phyloP scores from a whole-genome alignment of 2,329 filamentous ascomycete species.

The Colletotrichum sp. region DNA sequence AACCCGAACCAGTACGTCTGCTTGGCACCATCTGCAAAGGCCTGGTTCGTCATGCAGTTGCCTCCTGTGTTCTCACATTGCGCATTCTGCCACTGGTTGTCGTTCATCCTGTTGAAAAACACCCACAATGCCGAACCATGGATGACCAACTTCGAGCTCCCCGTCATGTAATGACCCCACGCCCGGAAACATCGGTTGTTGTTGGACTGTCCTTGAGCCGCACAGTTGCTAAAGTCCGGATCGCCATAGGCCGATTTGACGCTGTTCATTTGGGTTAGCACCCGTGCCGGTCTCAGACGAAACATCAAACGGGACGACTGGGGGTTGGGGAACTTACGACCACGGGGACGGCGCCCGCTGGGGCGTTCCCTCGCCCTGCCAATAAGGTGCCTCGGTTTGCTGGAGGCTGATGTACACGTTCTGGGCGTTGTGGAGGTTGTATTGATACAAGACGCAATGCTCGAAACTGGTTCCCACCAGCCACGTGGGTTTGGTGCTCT shows the following conservation, averaged over 20 bases:
- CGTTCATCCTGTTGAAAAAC: conserved; percentile 37
- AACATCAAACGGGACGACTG: conserved; percentile 24
- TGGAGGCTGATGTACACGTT: conserved; percentile 49
- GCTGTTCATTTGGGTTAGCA: conserved; percentile 16
- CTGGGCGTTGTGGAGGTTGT: conserved; percentile 49
- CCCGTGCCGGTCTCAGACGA: conserved; percentile 31
- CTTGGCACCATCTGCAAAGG: conserved; percentile 27
- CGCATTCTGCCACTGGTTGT: conserved; percentile 25
- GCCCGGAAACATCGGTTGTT: conserved; percentile 32
- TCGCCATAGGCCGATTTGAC: conserved; percentile 24
- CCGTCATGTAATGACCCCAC: conserved; percentile 25
- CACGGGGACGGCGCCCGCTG: conserved; percentile 43
- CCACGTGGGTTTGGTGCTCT: conserved; percentile 56
- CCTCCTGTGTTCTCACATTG: conserved; percentile 25
- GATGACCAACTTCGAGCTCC: conserved; percentile 30
- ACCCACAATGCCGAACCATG: conserved; percentile 38
- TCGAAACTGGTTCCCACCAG: conserved; percentile 57
- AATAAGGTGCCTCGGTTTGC: conserved; percentile 53
- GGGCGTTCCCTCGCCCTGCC: conserved; percentile 35
- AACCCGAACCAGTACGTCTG: conserved; percentile 31
- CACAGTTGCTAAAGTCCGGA: conserved; percentile 25
- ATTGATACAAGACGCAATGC: conserved; percentile 57
- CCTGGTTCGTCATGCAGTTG: conserved; percentile 28
- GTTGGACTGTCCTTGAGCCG: conserved; percentile 8
- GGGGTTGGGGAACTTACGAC: conserved; percentile 21